These are phyloP conservation scores for Lactarius akahatsu DNA, from an alignment of 768 basidiomycete species.

Conservation along the genomic window DNA sequence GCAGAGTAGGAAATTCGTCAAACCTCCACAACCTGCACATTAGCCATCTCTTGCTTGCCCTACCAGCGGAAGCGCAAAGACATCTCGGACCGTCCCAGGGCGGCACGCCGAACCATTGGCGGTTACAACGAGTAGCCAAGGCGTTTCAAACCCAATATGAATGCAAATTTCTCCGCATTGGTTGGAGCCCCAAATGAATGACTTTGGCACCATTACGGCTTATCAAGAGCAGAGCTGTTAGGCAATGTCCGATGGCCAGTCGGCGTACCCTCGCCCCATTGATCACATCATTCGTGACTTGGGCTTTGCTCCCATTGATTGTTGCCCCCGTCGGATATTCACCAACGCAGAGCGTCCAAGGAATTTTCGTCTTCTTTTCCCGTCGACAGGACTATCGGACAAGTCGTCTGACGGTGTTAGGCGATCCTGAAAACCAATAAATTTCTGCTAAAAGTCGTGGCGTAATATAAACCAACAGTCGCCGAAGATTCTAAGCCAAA, in stretches of 20 bases:
- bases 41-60: neutral
- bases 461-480: conserved; percentile 2
- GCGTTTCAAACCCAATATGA: neutral
- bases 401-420: neutral
- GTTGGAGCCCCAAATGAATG: neutral
- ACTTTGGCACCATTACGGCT: neutral
- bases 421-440: neutral
- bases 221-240: neutral
- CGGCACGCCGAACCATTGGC: neutral
- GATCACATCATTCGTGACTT: neutral
- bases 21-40: neutral
- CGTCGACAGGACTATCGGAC: neutral
- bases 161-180: neutral
- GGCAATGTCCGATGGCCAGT: neutral
- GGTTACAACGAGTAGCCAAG: neutral
- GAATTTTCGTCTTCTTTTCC: neutral
- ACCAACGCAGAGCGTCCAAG: neutral
- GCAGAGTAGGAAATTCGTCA: neutral
- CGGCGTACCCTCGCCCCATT: neutral
- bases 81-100: neutral
- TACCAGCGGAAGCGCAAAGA: neutral
- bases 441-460: neutral
- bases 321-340: neutral
- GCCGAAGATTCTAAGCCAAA: neutral
- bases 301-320: neutral